phyloP scores from a whole-genome alignment of 306 rosid genomes.

The Cotoneaster glaucophyllus region DNA sequence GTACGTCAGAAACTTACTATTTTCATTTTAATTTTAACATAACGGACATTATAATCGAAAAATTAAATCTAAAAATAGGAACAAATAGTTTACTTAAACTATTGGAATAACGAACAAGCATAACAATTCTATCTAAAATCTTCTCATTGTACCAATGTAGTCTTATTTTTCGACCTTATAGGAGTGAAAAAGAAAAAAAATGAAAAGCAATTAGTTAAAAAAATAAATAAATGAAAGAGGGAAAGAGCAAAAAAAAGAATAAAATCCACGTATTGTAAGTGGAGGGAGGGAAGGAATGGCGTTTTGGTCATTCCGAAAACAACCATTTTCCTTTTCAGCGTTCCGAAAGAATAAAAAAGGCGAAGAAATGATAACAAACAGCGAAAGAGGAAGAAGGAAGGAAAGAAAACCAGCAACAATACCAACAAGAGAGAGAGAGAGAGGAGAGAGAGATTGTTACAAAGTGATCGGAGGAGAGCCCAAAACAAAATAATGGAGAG shows the following conservation, averaged over 20 bases:
- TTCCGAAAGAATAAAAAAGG: not conserved
- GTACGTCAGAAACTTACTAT: too few species aligned
- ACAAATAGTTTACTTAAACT: too few species aligned
- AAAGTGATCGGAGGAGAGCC: not conserved
- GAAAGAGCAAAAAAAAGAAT: not conserved
- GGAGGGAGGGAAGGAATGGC: not conserved
- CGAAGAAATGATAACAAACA: conserved; percentile 5
- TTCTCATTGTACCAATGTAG: not conserved
- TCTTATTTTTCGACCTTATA: too few species aligned
- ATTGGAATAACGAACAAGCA: not conserved
- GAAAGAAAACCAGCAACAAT: not conserved
- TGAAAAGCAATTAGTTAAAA: not conserved
- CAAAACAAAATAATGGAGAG: not conserved
- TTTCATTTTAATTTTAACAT: too few species aligned
- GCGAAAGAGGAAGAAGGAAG: conserved; percentile 10
- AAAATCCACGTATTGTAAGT: not conserved
- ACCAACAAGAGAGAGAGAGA: not conserved
- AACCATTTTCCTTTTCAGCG: not conserved
- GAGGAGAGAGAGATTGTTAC: not conserved
- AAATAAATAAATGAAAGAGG: not conserved
- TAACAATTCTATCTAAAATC: too few species aligned
- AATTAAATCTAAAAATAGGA: too few species aligned
- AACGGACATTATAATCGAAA: too few species aligned
- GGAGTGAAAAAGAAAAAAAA: not conserved
- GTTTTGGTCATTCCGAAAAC: not conserved